Evolutionary conservation across 768 basidiomycete species (phyloP).

Genomic region (Xerocomellus dryophilus): DNA sequence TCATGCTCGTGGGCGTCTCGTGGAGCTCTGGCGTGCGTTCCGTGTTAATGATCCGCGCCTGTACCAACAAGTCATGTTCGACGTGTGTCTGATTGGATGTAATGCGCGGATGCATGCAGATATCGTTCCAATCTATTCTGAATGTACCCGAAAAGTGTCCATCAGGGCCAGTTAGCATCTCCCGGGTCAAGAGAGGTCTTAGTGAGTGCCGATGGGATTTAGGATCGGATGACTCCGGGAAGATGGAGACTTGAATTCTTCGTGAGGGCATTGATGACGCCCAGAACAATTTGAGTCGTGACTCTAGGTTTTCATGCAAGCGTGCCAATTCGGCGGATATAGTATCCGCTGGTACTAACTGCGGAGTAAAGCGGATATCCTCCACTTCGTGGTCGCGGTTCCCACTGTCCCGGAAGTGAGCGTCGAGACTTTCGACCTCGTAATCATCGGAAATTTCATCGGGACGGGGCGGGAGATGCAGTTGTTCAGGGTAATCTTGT

Average conservation of each 20-base stretch:
- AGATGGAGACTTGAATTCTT: constrained; percentile 60
- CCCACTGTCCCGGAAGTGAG: constrained; percentile 40
- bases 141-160: constrained; percentile 73
- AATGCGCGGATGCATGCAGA: constrained; percentile 64
- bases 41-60: constrained; percentile 41
- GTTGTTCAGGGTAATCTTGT: constrained; percentile 24
- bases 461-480: constrained; percentile 54
- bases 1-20: constrained; percentile 21
- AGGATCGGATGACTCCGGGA: constrained; percentile 29
- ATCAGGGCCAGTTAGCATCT: constrained; percentile 59
- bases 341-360: constrained; percentile 21
- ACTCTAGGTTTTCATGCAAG: constrained; percentile 73
- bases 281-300: constrained; percentile 79
- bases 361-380: constrained; percentile 13
- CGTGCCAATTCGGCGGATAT: constrained; percentile 41
- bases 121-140: constrained; percentile 62
- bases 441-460: constrained; percentile 59
- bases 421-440: constrained; percentile 55
- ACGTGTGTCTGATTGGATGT: constrained; percentile 47
- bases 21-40: constrained; percentile 45
- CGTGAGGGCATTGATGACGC: constrained; percentile 64
- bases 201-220: constrained; percentile 29
- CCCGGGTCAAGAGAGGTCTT: constrained; percentile 46
- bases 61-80: constrained; percentile 51
- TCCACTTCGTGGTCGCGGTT: constrained; percentile 20